A percentile compares a stretch with the other conserved stretches of the same genome.
Conservation (phyloP, 306 rosid species). For the Prunus davidiana region DNA sequence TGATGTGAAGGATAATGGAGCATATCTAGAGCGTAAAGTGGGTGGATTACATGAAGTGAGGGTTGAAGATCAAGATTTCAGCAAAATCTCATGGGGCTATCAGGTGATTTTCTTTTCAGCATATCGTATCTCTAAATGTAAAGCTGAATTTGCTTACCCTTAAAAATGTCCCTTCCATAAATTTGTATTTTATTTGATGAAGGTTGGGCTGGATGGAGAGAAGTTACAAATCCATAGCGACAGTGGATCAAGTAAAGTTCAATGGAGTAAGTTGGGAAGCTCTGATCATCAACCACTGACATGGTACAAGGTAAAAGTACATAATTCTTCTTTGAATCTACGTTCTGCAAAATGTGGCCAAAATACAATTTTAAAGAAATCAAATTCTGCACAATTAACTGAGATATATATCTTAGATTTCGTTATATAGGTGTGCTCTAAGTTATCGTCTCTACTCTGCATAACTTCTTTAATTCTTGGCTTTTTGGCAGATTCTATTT, state of each 20-base stretch:
- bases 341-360: too few species aligned
- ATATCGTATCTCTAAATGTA: background rate
- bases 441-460: background rate
- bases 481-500: constrained; percentile 51
- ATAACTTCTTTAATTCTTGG: constrained; percentile 9
- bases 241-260: constrained; percentile 46
- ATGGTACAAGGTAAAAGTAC: constrained; percentile 72
- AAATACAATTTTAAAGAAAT: too few species aligned
- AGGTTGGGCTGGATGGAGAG: constrained; percentile 91
- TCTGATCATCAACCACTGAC: constrained; percentile 42
- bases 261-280: constrained; percentile 48
- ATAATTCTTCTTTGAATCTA: background rate
- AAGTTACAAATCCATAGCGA: constrained; percentile 45
- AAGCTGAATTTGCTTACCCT: background rate
- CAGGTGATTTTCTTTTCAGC: constrained; percentile 45
- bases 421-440: background rate
- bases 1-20: constrained; percentile 65
- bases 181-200: background rate
- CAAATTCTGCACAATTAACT: background rate
- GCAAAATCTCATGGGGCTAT: constrained; percentile 57
- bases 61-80: constrained; percentile 49
- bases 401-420: background rate
- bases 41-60: constrained; percentile 51
- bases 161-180: background rate
- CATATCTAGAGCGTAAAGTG: constrained; percentile 59